Percentiles rank a stretch among this genome's conserved stretches.
These are phyloP conservation scores for Penicillium goetzii DNA, from an alignment of 495 filamentous ascomycete species.

Conservation along the genomic window DNA sequence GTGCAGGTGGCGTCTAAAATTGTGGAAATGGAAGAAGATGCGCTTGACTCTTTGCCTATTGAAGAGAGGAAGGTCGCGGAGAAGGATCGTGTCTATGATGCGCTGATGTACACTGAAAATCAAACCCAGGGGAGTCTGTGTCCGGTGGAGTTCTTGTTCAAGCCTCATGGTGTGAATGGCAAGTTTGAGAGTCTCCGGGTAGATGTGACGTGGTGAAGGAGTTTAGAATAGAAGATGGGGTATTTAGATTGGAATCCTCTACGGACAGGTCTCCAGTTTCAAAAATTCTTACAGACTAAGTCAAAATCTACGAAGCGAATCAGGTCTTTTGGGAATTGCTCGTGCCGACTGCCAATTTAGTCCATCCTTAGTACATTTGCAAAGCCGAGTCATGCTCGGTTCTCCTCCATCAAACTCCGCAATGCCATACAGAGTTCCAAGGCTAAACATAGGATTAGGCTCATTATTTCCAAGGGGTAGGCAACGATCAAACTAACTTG, in stretches of 20 bases:
- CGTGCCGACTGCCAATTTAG: not conserved
- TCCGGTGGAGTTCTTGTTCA: not conserved
- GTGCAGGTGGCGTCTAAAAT: slow-evolving; percentile 13
- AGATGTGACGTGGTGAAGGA: not conserved
- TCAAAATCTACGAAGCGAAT: not conserved
- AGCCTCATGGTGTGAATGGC: not conserved
- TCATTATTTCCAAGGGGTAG: not conserved
- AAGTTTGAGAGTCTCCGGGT: not conserved
- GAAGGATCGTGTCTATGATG: not conserved
- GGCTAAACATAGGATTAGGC: not conserved
- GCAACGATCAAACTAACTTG: not conserved
- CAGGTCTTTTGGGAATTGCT: not conserved
- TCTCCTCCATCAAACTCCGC: not conserved
- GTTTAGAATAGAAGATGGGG: not conserved
- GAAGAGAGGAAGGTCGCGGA: not conserved
- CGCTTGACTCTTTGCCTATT: not conserved
- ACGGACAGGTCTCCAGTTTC: not conserved
- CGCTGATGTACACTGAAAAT: not conserved
- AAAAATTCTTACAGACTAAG: not conserved
- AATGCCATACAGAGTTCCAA: not conserved
- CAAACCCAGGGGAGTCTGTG: not conserved
- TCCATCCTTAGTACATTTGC: too few species aligned
- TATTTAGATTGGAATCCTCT: not conserved
- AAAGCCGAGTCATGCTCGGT: too few species aligned
- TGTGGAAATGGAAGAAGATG: slow-evolving; percentile 26